Conservation (phyloP, 768 basidiomycete genomes). For the Calocybe indica region DNA sequence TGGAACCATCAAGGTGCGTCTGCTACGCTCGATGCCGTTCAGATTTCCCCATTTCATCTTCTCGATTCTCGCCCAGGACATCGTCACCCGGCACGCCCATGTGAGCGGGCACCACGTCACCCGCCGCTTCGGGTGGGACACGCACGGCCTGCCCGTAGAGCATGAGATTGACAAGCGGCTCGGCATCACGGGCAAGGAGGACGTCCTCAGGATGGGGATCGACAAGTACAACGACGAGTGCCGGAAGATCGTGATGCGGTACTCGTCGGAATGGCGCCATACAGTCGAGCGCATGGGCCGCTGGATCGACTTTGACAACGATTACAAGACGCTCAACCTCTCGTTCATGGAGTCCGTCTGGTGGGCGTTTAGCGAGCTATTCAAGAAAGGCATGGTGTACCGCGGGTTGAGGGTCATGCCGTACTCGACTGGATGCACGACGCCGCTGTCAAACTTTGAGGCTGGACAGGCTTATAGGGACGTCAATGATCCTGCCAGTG, state of each 20-base stretch:
- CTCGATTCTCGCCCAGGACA: conserved; percentile 57
- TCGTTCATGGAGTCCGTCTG: conserved; percentile 97
- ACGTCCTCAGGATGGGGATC: conserved; percentile 94
- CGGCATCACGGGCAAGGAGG: conserved; percentile 85
- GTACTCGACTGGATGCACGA: conserved; percentile 94
- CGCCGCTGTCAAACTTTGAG: conserved; percentile 96
- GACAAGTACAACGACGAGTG: conserved; percentile 98
- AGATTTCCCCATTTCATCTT: background rate
- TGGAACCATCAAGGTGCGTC: conserved; percentile 83
- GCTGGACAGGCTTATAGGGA: conserved; percentile 90
- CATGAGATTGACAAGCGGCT: conserved; percentile 99
- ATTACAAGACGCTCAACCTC: conserved; percentile 94
- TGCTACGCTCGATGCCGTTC: conserved; percentile 1
- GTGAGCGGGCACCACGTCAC: conserved; percentile 89
- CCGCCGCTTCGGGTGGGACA: conserved; percentile 98
- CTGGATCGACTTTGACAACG: conserved; percentile 99
- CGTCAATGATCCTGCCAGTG: conserved; percentile 88
- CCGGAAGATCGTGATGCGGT: conserved; percentile 95
- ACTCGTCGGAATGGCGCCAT: conserved; percentile 86
- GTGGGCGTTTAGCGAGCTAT: conserved; percentile 98
- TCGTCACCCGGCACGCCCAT: conserved; percentile 94
- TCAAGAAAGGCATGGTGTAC: conserved; percentile 89
- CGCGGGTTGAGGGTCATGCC: conserved; percentile 95
- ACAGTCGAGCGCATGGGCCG: conserved; percentile 98
- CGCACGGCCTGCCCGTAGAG: conserved; percentile 96